A percentile compares a stretch with the other conserved stretches of the same genome.
Conservation (phyloP, 108 stramenopile genomes). For the Nitzschia inconspicua region DNA sequence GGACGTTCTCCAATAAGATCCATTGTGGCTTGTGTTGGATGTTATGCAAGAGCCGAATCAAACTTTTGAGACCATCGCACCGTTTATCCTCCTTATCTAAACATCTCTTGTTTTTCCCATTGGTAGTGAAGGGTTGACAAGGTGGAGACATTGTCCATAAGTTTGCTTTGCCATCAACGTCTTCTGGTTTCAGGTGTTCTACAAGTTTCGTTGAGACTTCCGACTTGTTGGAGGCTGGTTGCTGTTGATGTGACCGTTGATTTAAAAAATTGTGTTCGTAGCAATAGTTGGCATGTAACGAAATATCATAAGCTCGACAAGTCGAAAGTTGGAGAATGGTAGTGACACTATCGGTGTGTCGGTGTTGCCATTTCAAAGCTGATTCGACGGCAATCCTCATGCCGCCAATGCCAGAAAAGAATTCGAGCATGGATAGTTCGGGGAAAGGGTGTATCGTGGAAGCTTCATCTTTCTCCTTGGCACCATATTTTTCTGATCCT, state of each 20-base stretch:
- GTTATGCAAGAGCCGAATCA: constrained; percentile 20
- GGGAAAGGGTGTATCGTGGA: too few relatives aligned
- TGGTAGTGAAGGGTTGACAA: constrained; percentile 54
- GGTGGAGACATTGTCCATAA: constrained; percentile 54
- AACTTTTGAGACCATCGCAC: constrained; percentile 27
- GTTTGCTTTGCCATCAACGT: constrained; percentile 16
- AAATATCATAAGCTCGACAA: constrained; percentile 52
- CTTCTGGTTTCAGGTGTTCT: constrained; percentile 36
- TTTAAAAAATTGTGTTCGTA: constrained; percentile 45
- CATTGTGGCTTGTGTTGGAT: constrained; percentile 18
- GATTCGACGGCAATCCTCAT: constrained; percentile 43
- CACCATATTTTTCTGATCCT: too few relatives aligned
- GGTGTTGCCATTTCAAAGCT: constrained; percentile 4
- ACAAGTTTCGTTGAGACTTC: constrained; percentile 41
- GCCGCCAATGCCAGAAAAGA: constrained; percentile 48
- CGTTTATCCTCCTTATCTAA: constrained; percentile 41
- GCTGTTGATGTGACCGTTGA: neutral
- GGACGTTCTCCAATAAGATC: constrained; percentile 55
- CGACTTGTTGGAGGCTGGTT: neutral
- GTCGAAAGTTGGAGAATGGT: neutral
- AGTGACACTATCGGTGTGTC: neutral
- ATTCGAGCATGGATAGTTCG: constrained; percentile 52
- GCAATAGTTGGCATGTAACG: constrained; percentile 32
- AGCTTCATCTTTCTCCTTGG: too few relatives aligned
- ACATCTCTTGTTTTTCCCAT: constrained; percentile 23